phyloP scores from a whole-genome alignment of 208 protist genomes.

The Crithidia mellificae region DNA sequence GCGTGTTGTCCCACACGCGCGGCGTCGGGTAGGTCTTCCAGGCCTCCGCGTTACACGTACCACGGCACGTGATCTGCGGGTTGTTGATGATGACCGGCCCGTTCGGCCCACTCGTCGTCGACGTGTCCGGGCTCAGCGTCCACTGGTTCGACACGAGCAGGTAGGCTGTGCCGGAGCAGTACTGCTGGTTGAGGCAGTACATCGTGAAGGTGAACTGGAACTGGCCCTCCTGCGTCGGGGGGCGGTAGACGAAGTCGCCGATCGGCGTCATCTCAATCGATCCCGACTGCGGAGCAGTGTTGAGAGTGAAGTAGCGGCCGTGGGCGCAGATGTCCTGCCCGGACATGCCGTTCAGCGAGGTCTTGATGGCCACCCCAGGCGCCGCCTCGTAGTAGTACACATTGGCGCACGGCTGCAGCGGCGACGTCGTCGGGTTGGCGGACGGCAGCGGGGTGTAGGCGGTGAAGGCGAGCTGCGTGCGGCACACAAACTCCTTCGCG shows the following conservation, averaged over 20 bases:
- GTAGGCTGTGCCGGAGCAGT: slow-evolving; percentile 74
- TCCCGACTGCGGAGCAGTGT: slow-evolving; percentile 41
- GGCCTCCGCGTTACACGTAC: slow-evolving; percentile 68
- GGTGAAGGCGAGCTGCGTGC: slow-evolving; percentile 50
- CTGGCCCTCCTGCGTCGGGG: slow-evolving; percentile 39
- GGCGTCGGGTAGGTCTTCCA: slow-evolving; percentile 69
- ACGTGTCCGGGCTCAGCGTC: slow-evolving; percentile 41
- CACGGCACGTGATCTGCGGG: slow-evolving; percentile 66
- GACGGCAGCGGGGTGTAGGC: slow-evolving; percentile 43
- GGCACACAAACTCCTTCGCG: slow-evolving; percentile 49
- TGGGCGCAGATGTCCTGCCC: slow-evolving; percentile 63
- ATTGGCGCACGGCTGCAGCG: slow-evolving; percentile 59
- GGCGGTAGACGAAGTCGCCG: slow-evolving; percentile 76
- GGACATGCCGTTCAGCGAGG: slow-evolving; percentile 58
- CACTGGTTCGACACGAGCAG: slow-evolving; percentile 52
- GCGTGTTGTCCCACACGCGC: slow-evolving; percentile 70
- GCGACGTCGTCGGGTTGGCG: slow-evolving; percentile 19
- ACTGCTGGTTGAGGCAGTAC: slow-evolving; percentile 62
- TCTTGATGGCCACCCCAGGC: slow-evolving; percentile 51
- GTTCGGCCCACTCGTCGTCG: slow-evolving; percentile 8
- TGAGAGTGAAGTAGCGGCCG: slow-evolving; percentile 77
- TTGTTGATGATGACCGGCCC: slow-evolving; percentile 41
- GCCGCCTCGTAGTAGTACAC: slow-evolving; percentile 78
- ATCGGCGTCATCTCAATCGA: slow-evolving; percentile 47
- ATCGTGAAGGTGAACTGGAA: slow-evolving; percentile 70